These are phyloP conservation scores for Dactylellina haptotyla DNA, from an alignment of 2,329 filamentous ascomycete genomes.

Conservation along the genomic window DNA sequence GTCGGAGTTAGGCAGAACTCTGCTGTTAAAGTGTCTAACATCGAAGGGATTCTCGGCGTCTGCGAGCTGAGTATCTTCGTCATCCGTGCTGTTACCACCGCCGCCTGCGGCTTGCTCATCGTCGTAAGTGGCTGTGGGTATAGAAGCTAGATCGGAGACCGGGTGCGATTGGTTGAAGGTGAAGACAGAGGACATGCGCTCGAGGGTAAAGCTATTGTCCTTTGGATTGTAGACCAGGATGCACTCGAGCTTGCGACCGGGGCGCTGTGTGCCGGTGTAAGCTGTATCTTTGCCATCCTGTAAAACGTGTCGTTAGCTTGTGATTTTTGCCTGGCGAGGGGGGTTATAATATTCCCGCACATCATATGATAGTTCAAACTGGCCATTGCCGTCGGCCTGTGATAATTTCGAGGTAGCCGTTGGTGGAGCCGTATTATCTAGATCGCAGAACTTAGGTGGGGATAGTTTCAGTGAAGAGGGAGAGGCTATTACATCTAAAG, in stretches of 20 bases:
- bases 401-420: constrained; percentile 29
- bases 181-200: constrained; percentile 50
- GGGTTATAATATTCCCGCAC: not conserved
- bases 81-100: constrained; percentile 34
- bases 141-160: constrained; percentile 25
- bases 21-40: constrained; percentile 35
- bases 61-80: constrained; percentile 46
- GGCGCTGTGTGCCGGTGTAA: constrained; percentile 39
- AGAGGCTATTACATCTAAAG: constrained; percentile 35
- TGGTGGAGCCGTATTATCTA: constrained; percentile 39
- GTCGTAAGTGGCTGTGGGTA: constrained; percentile 45
- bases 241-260: constrained; percentile 51
- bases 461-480: constrained; percentile 17
- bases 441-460: not conserved
- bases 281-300: constrained; percentile 43
- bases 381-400: constrained; percentile 18
- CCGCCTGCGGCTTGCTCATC: constrained; percentile 23
- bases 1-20: constrained; percentile 30
- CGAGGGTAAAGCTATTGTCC: constrained; percentile 49
- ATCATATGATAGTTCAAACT: constrained; percentile 42
- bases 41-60: constrained; percentile 52
- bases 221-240: constrained; percentile 50
- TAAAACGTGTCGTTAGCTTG: not conserved
- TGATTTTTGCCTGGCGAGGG: not conserved
- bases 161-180: constrained; percentile 50